Percentiles rank a stretch among this genome's conserved stretches.
Conservation (phyloP, 495 filamentous ascomycete genomes). For the Penicillium samsonianum region DNA sequence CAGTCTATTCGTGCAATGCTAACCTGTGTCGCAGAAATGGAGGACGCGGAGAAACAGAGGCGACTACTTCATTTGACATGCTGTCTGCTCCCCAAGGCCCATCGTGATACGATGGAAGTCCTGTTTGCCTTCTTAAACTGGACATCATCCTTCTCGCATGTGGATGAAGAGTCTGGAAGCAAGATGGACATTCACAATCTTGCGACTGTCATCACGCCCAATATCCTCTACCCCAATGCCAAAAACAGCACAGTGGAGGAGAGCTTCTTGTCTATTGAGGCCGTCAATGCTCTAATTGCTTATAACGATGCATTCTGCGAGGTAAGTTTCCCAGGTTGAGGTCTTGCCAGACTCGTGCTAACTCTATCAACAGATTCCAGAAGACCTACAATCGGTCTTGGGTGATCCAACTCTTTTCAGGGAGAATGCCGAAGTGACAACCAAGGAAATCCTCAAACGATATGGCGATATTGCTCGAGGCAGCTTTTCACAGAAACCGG, state of each 20-base stretch:
- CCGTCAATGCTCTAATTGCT: conserved; percentile 83
- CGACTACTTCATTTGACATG: conserved; percentile 88
- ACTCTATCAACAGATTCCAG: conserved; percentile 68
- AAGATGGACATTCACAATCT: conserved; percentile 99
- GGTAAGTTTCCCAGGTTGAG: conserved; percentile 56
- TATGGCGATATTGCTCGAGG: conserved; percentile 74
- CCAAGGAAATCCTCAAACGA: conserved; percentile 92
- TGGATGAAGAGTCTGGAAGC: conserved; percentile 87
- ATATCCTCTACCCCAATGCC: conserved; percentile 79
- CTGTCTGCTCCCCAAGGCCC: conserved; percentile 88
- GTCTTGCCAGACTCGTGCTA: conserved; percentile 18
- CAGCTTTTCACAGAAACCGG: conserved; percentile 57
- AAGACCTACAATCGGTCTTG: conserved; percentile 83
- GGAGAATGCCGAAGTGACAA: conserved; percentile 81
- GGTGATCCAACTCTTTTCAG: conserved; percentile 80
- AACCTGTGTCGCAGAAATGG: conserved; percentile 60
- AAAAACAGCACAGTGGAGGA: conserved; percentile 71
- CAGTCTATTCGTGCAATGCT: conserved; percentile 20
- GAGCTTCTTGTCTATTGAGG: conserved; percentile 90
- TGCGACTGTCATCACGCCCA: conserved; percentile 96
- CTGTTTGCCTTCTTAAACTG: conserved; percentile 97
- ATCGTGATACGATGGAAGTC: conserved; percentile 93
- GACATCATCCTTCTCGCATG: conserved; percentile 94
- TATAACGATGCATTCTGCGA: conserved; percentile 96
- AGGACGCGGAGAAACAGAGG: conserved; percentile 76